Base-by-base conservation (phyloP, 1,139 yeast genomes). In the Hemisphaericaspora subhashii region DNA sequence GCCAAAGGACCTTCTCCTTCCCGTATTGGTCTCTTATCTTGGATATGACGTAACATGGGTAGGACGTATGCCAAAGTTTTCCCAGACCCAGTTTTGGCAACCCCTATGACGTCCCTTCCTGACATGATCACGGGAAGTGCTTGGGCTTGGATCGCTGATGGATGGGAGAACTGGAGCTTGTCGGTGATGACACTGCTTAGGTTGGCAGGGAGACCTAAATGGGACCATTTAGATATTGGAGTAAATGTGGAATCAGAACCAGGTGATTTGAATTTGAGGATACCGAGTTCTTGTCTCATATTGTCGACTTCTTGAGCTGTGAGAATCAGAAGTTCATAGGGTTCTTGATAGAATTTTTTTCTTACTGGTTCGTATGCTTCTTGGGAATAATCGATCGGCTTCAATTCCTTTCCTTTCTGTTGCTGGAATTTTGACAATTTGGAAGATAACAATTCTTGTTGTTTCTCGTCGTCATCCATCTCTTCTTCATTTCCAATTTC, bases 1-100 rank as follows among this genome's bases (percentile, higher is more conserved):
- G 87, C 96, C 21, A 86, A 65, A 0, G 98, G 98, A 0, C 96
- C 94, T 31, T 72, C 86, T 5, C 68, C 71, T 3, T 64, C 60
- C 1, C 66, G 52, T 23, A 86, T 50, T 0, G 80, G 78, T 3
- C 78, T 67, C 50, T 86, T 92, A 35, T 84, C 92, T 45, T 75
- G 77, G 5, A 94, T 78, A 45, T 92, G 98, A 37, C 96, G 72
- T 36, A 92, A 67, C 64, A 92, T 63, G 0, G 98, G 98, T 9
- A 94, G 58, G 8, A 89, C 68, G 60, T 87, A 94, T 1, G 97
- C 85, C 53, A 92, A 72, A 0, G 98, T 94, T 56, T 92, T 92
- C 2, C 98, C 98, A 2, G 97, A 87, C 0, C 99, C 98, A 0
- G 99, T 92, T 50, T 89, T 88, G 0, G 98, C 98, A 23, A 92